These are phyloP conservation scores for Aspergillus neotritici DNA, from an alignment of 2,329 filamentous ascomycete genomes.

Conservation along the genomic window DNA sequence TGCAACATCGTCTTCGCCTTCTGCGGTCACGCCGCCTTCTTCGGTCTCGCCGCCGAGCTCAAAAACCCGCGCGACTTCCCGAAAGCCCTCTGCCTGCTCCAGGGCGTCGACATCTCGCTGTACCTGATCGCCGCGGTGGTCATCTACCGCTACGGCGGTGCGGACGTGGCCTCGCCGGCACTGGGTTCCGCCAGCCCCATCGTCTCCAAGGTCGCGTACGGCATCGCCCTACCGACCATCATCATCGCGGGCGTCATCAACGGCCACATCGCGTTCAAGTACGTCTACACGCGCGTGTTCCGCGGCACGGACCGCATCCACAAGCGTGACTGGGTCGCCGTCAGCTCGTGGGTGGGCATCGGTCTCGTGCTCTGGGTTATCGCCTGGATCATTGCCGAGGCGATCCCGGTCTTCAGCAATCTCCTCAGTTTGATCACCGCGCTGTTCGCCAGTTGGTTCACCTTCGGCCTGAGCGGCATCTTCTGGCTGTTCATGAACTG, in stretches of 20 bases:
- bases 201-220: conserved; percentile 61
- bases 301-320: conserved; percentile 52
- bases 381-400: conserved; percentile 63
- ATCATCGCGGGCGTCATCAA: conserved; percentile 67
- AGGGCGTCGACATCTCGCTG: conserved; percentile 54
- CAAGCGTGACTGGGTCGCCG: conserved; percentile 47
- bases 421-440: conserved; percentile 60
- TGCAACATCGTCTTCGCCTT: conserved; percentile 69
- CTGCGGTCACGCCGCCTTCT: conserved; percentile 64
- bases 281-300: conserved; percentile 61
- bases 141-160: conserved; percentile 63
- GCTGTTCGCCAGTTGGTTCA: conserved; percentile 64
- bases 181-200: conserved; percentile 55
- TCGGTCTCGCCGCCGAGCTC: conserved; percentile 61
- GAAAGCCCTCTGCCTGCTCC: conserved; percentile 58
- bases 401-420: conserved; percentile 63
- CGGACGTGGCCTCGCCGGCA: conserved; percentile 58
- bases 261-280: conserved; percentile 61
- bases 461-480: conserved; percentile 38
- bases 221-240: conserved; percentile 64
- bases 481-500: conserved; percentile 37
- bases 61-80: conserved; percentile 55
- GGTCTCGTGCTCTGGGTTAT: conserved; percentile 53
- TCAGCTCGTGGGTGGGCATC: conserved; percentile 55
- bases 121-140: conserved; percentile 63